Evolutionary conservation across 441 rosid species (phyloP).

Genomic region (Isatis lusitanica): DNA sequence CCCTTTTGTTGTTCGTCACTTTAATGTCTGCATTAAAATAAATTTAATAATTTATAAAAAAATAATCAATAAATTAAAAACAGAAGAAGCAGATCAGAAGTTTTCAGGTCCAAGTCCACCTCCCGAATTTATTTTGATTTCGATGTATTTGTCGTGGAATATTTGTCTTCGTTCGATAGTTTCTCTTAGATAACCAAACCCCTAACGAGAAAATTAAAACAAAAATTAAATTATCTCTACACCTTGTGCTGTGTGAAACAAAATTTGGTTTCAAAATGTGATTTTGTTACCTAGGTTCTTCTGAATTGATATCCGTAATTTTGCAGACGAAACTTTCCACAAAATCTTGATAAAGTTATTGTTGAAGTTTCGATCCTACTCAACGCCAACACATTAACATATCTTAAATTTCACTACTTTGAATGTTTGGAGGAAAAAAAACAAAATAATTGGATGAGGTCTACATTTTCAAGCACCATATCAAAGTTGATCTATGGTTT

Average conservation of each 20-base stretch:
- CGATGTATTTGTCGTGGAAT: conserved; percentile 31
- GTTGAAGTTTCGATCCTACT: conserved; percentile 34
- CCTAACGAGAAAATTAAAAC: neutral
- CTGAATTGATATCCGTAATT: neutral
- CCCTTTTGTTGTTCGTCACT: conserved; percentile 22
- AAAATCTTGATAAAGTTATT: conserved; percentile 19
- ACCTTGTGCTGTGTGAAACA: neutral
- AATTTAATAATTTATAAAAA: neutral
- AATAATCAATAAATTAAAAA: neutral
- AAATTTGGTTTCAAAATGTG: neutral
- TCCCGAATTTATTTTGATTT: conserved; percentile 21
- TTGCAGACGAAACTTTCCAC: conserved; percentile 11
- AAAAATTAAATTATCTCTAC: neutral
- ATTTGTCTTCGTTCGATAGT: conserved; percentile 13
- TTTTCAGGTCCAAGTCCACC: conserved; percentile 26
- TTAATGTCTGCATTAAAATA: neutral
- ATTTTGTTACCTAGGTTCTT: no score
- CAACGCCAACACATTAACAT: conserved; percentile 24
- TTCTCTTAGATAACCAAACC: neutral
- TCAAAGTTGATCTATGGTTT: conserved; percentile 17
- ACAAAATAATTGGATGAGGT: conserved; percentile 10
- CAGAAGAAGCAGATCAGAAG: neutral
- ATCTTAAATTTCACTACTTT: conserved; percentile 33
- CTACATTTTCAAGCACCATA: conserved; percentile 13
- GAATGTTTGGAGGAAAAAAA: conserved; percentile 17